These are phyloP conservation scores for Schwanniomyces occidentalis DNA, from an alignment of 805 yeast species.

Conservation along the genomic window DNA sequence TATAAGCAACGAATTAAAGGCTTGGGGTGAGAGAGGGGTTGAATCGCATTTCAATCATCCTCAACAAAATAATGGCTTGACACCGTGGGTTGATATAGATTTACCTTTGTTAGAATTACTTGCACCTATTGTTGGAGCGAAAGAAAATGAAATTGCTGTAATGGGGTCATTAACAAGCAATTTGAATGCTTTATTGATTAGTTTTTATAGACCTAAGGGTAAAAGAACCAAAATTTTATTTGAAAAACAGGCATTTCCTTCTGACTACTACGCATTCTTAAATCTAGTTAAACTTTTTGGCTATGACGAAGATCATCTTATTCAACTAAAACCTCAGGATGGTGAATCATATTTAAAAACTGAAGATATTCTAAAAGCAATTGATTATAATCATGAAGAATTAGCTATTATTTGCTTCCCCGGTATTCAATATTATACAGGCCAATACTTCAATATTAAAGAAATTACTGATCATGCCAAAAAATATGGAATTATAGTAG, in stretches of 20 bases:
- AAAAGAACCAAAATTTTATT: constrained; percentile 68
- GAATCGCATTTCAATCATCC: constrained; percentile 82
- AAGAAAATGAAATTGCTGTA: constrained; percentile 73
- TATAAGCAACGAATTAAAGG: constrained; percentile 66
- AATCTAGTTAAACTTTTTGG: constrained; percentile 70
- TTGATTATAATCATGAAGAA: constrained; percentile 57
- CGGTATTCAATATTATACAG: constrained; percentile 91
- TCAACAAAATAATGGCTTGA: constrained; percentile 41
- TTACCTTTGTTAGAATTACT: constrained; percentile 68
- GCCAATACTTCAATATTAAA: constrained; percentile 78
- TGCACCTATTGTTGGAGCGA: constrained; percentile 77
- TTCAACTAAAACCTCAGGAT: constrained; percentile 62
- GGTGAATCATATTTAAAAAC: constrained; percentile 61
- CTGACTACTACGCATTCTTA: constrained; percentile 83
- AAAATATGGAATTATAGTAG: constrained; percentile 54
- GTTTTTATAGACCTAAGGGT: constrained; percentile 71
- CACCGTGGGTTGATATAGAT: constrained; percentile 85
- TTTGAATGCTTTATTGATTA: constrained; percentile 68
- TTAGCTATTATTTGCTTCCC: constrained; percentile 78
- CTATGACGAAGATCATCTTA: constrained; percentile 51
- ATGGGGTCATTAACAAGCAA: constrained; percentile 87
- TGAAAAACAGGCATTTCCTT: constrained; percentile 88
- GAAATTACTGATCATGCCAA: constrained; percentile 69
- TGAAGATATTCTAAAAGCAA: constrained; percentile 56
- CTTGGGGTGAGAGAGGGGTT: constrained; percentile 82